Evolutionary conservation across 768 basidiomycete species (phyloP), one percentile per base, ranked within the genome.

Genomic region (Termitomyces sp.): DNA sequence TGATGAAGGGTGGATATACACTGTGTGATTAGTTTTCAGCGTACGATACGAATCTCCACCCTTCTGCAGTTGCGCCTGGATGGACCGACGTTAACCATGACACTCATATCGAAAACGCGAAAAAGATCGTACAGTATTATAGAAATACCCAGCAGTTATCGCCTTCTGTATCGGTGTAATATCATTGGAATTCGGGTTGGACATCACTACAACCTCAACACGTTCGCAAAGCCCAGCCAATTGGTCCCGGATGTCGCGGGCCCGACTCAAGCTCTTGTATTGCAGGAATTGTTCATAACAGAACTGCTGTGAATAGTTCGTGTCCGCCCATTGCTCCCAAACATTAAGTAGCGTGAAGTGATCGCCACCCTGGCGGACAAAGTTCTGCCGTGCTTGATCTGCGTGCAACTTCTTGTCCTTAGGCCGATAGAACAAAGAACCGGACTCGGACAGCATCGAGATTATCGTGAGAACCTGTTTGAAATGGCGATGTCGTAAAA

Each of bases 281-380:
- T 96, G 95, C 48, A 97, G 71, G 74, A 91, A 98, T 61, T 95
- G 91, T 67, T 96, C 94, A 68, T 95, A 97, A 66, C 93, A 95
- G 73, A 93, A 97, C 64, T 95, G 92, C 68, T 98, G 93, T 21
- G 93, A 95, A 68, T 94, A 98, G 66, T 94, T 94, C 23, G 95
- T 92, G 60, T 99, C 97, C 19, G 91, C 91, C 97, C 97, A 99
- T 67, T 98, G 95, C 68, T 98, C 95, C 89, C 94, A 98, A 12
- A 98, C 93, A 68, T 98, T 98, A 27, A 99, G 79, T 23, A 99
- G 72, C 6, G 96, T 98, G 68, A 98, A 99, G 73, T 98, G 97
- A 66, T 99, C 97, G 23, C 97, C 97, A 28, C 97, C 96, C 0
- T 91, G 78, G 48, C 93, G 92, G 56, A 95, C 86, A 68, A 99